These are phyloP conservation scores for Dysphania ambrosioides DNA, from an alignment of 148 eudicot species.

Conservation along the genomic window DNA sequence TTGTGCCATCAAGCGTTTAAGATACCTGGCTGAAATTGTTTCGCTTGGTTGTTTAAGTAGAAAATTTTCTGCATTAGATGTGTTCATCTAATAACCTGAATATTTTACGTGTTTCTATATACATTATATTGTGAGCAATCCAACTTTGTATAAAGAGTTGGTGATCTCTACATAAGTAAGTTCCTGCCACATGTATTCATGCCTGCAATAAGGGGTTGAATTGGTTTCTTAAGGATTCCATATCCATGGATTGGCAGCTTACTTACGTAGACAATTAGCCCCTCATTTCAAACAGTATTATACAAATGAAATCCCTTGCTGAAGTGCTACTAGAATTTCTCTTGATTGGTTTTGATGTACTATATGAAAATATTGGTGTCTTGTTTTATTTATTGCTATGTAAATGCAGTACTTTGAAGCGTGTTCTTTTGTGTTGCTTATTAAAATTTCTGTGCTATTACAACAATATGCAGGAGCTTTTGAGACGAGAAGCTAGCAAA, in stretches of 20 bases:
- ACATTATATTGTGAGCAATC: background rate
- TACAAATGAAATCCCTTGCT: background rate
- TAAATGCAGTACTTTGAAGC: background rate
- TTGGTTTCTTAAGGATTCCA: background rate
- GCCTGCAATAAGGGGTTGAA: background rate
- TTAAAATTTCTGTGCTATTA: background rate
- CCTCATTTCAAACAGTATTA: background rate
- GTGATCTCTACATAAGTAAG: background rate
- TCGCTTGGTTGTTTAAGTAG: background rate
- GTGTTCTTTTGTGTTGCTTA: background rate
- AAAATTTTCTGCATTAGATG: background rate
- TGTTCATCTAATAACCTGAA: background rate
- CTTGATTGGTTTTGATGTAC: background rate
- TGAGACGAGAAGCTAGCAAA: conserved; percentile 56
- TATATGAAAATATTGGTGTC: background rate
- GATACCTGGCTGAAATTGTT: background rate
- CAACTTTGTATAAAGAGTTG: background rate
- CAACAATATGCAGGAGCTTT: conserved; percentile 45
- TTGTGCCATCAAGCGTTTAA: background rate
- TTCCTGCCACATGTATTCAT: background rate
- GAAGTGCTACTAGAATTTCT: background rate
- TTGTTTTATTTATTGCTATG: background rate
- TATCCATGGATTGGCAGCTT: too few relatives aligned
- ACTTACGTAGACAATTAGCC: background rate
- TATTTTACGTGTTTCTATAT: background rate